A percentile compares a stretch with the other conserved stretches of the same genome.
Evolutionary conservation across 352 stramenopile genomes (phyloP).

Genomic region (Pilasporangium apinafurcum): DNA sequence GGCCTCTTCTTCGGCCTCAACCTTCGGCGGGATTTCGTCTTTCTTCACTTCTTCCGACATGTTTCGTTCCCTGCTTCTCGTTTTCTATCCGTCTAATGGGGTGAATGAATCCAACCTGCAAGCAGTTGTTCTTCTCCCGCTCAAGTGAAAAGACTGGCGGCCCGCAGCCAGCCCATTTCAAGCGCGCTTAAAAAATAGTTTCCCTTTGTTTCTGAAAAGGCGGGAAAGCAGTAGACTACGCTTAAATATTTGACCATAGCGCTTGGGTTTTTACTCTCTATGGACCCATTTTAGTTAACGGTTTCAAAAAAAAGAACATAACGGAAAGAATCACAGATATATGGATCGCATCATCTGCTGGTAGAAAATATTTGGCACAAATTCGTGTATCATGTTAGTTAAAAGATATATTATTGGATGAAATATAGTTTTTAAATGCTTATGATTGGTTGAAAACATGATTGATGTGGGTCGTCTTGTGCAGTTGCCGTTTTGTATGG

Average conservation of each 20-base stretch:
- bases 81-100: too few species aligned
- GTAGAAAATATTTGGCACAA: too few species aligned
- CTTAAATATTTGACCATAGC: neutral
- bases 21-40: neutral
- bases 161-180: conserved; percentile 6
- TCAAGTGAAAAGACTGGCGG: conserved; percentile 21
- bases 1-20: conserved; percentile 21
- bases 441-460: too few species aligned
- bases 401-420: neutral
- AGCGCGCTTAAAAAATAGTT: conserved; percentile 22
- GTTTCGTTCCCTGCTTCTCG: conserved; percentile 2
- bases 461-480: neutral
- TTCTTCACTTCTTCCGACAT: neutral
- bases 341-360: too few species aligned
- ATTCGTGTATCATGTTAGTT: neutral
- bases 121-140: neutral
- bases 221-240: too few species aligned
- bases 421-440: too few species aligned
- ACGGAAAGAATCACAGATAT: too few species aligned
- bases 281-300: too few species aligned
- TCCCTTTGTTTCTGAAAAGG: neutral
- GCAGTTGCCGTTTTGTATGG: conserved; percentile 8
- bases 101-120: too few species aligned
- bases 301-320: too few species aligned
- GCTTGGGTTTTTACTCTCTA: neutral